These are phyloP conservation scores for Gloeostereum incarnatum DNA, from an alignment of 768 basidiomycete genomes.

Conservation along the genomic window DNA sequence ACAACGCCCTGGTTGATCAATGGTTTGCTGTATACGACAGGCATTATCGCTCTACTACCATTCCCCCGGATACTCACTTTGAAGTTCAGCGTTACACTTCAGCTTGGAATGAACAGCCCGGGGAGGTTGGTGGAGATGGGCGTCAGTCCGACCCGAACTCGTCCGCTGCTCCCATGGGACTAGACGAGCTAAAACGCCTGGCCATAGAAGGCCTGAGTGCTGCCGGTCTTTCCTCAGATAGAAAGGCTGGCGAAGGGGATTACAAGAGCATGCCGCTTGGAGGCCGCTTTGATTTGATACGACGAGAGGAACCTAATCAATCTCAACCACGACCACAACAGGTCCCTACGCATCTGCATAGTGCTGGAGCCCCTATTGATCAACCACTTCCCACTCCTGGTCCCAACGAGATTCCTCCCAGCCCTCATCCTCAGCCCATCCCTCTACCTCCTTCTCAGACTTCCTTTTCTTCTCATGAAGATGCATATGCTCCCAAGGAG, in stretches of 20 bases:
- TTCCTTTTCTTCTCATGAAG: no score
- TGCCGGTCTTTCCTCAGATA: constrained; percentile 11
- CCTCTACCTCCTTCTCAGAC: no score
- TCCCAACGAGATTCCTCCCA: constrained; percentile 51
- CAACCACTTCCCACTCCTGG: constrained; percentile 47
- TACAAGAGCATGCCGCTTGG: constrained; percentile 80
- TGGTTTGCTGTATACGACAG: constrained; percentile 91
- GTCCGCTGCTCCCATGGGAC: constrained; percentile 29
- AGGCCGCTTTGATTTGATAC: constrained; percentile 84
- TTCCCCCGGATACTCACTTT: constrained; percentile 37
- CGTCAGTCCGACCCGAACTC: constrained; percentile 1
- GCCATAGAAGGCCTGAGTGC: constrained; percentile 49
- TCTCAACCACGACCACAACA: constrained; percentile 8
- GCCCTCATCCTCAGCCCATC: constrained; percentile 40
- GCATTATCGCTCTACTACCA: constrained; percentile 61
- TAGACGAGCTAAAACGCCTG: constrained; percentile 57
- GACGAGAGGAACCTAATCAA: constrained; percentile 26
- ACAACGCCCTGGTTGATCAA: constrained; percentile 72
- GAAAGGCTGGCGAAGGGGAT: constrained; percentile 44
- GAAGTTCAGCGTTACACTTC: constrained; percentile 60
- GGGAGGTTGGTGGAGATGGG: constrained; percentile 9
- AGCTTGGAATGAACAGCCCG: constrained; percentile 55
- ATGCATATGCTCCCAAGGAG: no score
- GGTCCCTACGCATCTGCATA: not conserved
- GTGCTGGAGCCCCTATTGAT: not conserved